Conservation (phyloP, 768 basidiomycete species). For the Trichaptum fuscoviolaceum region DNA sequence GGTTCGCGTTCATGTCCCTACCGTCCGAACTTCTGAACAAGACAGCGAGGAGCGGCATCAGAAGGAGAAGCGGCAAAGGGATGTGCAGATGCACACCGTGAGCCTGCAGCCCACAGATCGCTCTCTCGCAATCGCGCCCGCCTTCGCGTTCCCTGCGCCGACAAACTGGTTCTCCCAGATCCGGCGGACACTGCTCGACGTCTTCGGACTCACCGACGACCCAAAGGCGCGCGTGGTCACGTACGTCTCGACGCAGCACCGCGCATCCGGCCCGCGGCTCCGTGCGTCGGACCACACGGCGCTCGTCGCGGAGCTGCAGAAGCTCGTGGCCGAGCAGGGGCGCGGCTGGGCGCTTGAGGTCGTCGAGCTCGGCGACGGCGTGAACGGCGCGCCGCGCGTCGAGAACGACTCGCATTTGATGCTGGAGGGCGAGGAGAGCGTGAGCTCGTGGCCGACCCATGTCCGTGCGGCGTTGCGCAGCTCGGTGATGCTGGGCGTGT, state of each 20-base stretch:
- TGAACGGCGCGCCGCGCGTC: slow-evolving; percentile 56
- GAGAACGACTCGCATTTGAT: slow-evolving; percentile 37
- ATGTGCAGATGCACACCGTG: not conserved
- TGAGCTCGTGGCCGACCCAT: not conserved
- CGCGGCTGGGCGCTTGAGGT: slow-evolving; percentile 53
- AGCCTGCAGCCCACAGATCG: not conserved
- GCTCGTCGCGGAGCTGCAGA: slow-evolving; percentile 52
- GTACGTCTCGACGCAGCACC: slow-evolving; percentile 44
- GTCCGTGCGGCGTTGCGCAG: slow-evolving; percentile 25
- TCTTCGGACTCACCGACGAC: slow-evolving; percentile 26
- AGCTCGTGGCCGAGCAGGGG: slow-evolving; percentile 36
- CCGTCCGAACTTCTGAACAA: slow-evolving; percentile 12
- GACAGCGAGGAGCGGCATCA: slow-evolving; percentile 12
- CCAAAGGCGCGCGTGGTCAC: slow-evolving; percentile 14
- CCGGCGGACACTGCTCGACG: slow-evolving; percentile 30
- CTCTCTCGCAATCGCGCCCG: slow-evolving; percentile 35
- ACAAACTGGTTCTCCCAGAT: slow-evolving; percentile 65
- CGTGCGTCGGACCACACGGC: slow-evolving; percentile 49
- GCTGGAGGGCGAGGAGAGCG: slow-evolving; percentile 41
- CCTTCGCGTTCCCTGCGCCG: slow-evolving; percentile 36
- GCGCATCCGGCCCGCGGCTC: slow-evolving; percentile 44
- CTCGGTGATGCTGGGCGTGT: slow-evolving; percentile 57
- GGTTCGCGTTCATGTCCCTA: slow-evolving; percentile 12
- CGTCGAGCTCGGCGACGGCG: slow-evolving; percentile 37
- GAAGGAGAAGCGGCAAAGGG: slow-evolving; percentile 17